These are phyloP conservation scores for Neurospora hispaniola DNA, from an alignment of 495 filamentous ascomycete species.

Conservation along the genomic window DNA sequence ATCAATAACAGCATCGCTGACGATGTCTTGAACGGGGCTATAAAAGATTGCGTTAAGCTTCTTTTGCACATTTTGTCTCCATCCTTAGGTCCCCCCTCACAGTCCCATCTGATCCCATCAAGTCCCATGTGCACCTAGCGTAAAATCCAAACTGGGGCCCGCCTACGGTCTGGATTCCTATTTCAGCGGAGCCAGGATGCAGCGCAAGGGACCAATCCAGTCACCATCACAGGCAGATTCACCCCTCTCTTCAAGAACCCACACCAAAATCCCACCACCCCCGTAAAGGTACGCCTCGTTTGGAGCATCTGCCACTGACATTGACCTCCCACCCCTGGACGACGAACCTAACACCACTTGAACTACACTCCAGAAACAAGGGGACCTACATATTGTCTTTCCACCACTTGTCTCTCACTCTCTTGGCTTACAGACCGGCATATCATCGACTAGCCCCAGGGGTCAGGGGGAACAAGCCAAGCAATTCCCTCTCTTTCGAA, in stretches of 20 bases:
- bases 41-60: slow-evolving; percentile 9
- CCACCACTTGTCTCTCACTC: neutral
- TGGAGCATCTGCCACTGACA: neutral
- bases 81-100: neutral
- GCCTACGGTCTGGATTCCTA: slow-evolving; percentile 10
- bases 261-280: neutral
- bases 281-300: neutral
- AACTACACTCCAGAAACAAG: slow-evolving; percentile 1
- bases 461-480: neutral
- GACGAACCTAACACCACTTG: neutral
- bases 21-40: neutral
- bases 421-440: neutral
- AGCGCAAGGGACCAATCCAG: slow-evolving; percentile 12
- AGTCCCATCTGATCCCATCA: neutral
- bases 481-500: neutral
- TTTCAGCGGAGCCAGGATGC: slow-evolving; percentile 13
- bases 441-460: neutral
- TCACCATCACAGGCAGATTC: neutral
- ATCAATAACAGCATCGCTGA: neutral
- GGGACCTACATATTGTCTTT: neutral
- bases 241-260: neutral
- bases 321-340: neutral
- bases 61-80: neutral
- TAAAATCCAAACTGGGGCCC: slow-evolving; percentile 2
- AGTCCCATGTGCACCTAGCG: neutral